phyloP scores from a whole-genome alignment of 176 grass and related monocot species.

The Guadua angustifolia region DNA sequence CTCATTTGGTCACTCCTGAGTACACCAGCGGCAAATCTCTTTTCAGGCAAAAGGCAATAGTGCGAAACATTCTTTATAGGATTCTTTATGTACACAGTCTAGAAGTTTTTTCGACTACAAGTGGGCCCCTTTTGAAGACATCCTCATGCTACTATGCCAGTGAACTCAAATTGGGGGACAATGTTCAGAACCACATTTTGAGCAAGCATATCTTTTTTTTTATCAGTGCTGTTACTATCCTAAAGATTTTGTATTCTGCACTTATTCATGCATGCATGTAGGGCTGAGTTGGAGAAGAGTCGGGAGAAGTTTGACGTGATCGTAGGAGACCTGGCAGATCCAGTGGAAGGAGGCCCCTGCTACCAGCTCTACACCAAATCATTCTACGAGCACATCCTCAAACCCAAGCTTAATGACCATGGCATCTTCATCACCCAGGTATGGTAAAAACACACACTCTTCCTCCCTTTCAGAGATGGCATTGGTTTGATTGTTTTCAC shows the following conservation, averaged over 20 bases:
- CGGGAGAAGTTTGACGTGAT: slow-evolving; percentile 67
- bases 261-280: not conserved
- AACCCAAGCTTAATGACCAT: slow-evolving; percentile 58
- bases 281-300: slow-evolving; percentile 72
- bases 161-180: not conserved
- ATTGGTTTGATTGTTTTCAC: not conserved
- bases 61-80: not conserved
- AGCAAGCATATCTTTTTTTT: not conserved
- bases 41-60: not conserved
- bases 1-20: not conserved
- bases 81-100: not conserved
- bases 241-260: not conserved
- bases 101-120: not conserved
- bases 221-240: not conserved
- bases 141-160: not conserved
- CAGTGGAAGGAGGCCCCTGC: slow-evolving; percentile 78
- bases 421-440: slow-evolving; percentile 85
- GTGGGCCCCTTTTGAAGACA: not conserved
- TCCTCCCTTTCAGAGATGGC: not conserved
- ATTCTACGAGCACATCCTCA: slow-evolving; percentile 68
- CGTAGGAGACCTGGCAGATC: slow-evolving; percentile 77
- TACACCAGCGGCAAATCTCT: not conserved
- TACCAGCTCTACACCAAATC: slow-evolving; percentile 88
- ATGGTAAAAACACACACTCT: not conserved
- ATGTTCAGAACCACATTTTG: not conserved